A percentile compares a stretch with the other conserved stretches of the same genome.
These are phyloP conservation scores for Hypsizygus marmoreus DNA, from an alignment of 768 basidiomycete genomes.

Conservation along the genomic window DNA sequence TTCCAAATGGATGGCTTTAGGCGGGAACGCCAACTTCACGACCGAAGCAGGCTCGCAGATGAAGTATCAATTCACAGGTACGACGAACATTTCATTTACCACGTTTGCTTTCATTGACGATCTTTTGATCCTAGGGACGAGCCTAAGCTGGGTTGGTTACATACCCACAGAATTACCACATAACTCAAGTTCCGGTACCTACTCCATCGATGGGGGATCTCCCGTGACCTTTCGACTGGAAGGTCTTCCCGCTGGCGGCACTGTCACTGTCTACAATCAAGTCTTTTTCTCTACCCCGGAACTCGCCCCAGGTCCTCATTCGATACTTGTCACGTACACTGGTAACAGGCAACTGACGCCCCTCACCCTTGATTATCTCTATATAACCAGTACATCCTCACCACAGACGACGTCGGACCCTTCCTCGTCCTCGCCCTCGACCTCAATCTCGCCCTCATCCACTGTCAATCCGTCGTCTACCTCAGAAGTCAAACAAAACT, in stretches of 20 bases:
- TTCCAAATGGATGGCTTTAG: conserved; percentile 1
- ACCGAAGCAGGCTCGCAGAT: neutral
- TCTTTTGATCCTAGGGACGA: no score
- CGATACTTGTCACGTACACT: conserved; percentile 12
- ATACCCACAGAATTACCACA: no score
- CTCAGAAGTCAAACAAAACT: no score
- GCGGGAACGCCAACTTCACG: neutral
- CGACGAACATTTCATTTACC: neutral
- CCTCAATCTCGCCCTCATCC: no score
- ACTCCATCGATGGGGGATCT: neutral
- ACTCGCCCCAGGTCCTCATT: conserved; percentile 11
- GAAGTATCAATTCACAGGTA: conserved; percentile 6
- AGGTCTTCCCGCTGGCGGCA: neutral
- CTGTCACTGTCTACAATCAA: conserved; percentile 11
- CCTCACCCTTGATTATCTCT: neutral
- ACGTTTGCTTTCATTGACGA: neutral
- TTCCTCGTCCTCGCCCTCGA: no score
- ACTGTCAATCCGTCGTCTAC: neutral
- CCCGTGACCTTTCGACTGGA: neutral
- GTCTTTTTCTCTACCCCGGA: conserved; percentile 14
- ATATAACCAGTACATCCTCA: no score
- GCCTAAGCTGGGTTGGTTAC: no score
- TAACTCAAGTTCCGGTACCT: no score
- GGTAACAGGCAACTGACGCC: conserved; percentile 2
- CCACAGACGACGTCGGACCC: no score